Base-by-base conservation (phyloP, 129 eudicot species). In the Cynara cardunculus region DNA sequence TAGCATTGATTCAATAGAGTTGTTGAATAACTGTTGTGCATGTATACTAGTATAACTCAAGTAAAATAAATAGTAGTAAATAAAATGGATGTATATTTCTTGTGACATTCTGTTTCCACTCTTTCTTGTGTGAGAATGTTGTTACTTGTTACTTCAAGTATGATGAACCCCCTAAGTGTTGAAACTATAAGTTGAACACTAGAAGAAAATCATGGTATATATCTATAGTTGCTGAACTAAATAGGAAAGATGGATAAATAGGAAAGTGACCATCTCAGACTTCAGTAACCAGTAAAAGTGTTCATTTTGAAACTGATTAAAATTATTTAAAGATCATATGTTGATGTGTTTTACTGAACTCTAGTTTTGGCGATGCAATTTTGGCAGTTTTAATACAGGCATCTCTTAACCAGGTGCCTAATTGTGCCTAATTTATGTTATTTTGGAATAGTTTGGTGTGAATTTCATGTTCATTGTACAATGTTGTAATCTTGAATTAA, bases 401-500 rank as follows among this genome's bases (percentile, higher is more conserved):
- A 61, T 11, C 12, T n/a, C 6, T 61, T 61, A 61, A 22, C 68
- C 13, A 61, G 62, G 22, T 61, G 68, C 68, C 25, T 61, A 61
- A 13, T 61, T 21, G 70, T 12, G 37, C 59, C 25, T 70, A 21
- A 30, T 9, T 10, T 56, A 34, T 34, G 13, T 22, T 49, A 31
- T 28, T 79, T 34, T 21, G 35, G 41, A 71, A 9, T 49, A 31
- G 13, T 53, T 49, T 24, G 18, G 72, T 22, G 37, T 13, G 12
- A 3, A 24, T 69, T 69, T 68, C 18, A 66, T 24, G n/a, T 72
- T 79, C 37, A 19, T 27, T 32, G 31, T 80, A 61, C 71, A 79
- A 71, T 71, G 81, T 3, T 24, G 37, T 80, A 80, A 59, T 56
- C 61, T 61, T 71, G 76, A 71, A 56, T 53, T 79, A 13, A 30